Conservation (phyloP, 2,329 filamentous ascomycete genomes). For the Decorospora gaudefroyi region DNA sequence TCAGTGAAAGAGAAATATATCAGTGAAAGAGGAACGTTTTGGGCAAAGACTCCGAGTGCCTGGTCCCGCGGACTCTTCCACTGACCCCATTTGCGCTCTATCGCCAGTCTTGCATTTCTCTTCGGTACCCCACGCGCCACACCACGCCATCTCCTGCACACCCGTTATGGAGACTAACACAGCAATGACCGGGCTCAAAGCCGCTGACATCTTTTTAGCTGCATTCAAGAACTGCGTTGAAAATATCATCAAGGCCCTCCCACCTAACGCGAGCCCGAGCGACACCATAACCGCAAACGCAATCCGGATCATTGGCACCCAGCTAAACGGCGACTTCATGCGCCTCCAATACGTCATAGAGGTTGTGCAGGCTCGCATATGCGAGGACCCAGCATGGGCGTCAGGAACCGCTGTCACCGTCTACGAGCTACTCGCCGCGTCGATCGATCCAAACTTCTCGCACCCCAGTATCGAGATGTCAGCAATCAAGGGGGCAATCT, state of each 20-base stretch:
- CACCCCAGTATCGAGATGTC: neutral
- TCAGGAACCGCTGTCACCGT: neutral
- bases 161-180: neutral
- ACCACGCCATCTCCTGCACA: neutral
- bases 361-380: conserved; percentile 1
- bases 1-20: too few species aligned
- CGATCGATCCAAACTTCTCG: neutral
- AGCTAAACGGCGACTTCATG: neutral
- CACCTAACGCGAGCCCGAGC: neutral
- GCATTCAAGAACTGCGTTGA: neutral
- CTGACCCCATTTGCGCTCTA: too few species aligned
- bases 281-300: neutral
- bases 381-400: neutral
- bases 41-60: neutral
- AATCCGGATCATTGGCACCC: neutral
- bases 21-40: neutral
- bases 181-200: neutral
- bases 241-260: neutral
- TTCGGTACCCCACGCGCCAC: too few species aligned
- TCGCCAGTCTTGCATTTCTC: too few species aligned
- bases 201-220: neutral
- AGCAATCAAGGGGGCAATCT: neutral
- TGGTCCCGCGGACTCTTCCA: too few species aligned
- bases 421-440: neutral
- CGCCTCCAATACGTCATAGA: neutral